Evolutionary conservation across 345 rosid species (phyloP), one percentile per base, ranked within the genome.

Genomic region (Boechera stricta): DNA sequence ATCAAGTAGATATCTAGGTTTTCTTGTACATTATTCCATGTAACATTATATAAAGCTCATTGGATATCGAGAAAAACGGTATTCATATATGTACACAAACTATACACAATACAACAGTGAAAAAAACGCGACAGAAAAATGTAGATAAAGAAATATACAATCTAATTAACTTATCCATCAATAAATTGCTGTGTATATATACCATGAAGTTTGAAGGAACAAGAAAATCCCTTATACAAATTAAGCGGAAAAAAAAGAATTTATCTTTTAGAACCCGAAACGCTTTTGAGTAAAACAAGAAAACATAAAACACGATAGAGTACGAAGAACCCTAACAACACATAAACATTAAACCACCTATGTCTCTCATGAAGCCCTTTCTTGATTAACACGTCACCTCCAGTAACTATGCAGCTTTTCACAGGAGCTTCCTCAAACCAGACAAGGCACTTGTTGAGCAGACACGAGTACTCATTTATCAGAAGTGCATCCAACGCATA

Each of bases 391-490:
- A 90, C 92, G 69, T 88, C 95, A 10, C 79, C 80, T 31, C 98
- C 98, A 1, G 87, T 90, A 7, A 84, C 67, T 89, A 91, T 80
- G 83, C 98, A 91, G 2, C 64, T 64, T 62, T 78, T 79, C 82
- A 76, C 89, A 10, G 79, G 59, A 62, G 81, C 86, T 89, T 84
- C 91, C 35, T 78, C 79, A 62, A 85, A 86, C 96, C 97, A 88
- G n/a, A 90, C 29, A 32, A 91, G 60, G 57, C 98, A 94, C 84
- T 69, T 85, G 2, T 83, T 73, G 80, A 15, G 74, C 10, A 88
- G 87, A 79, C 98, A 94, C 11, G 96, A 86, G 75, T 94, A 92
- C 85, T 94, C 98, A 38, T 94, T 94, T 77, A 92, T 86, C 28
- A 92, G 86, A 5, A 94, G 85, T 2, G 98, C 92, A 15, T 94